These are phyloP conservation scores for Fusarium verrucosum DNA, from an alignment of 2,329 filamentous ascomycete species.

Conservation along the genomic window DNA sequence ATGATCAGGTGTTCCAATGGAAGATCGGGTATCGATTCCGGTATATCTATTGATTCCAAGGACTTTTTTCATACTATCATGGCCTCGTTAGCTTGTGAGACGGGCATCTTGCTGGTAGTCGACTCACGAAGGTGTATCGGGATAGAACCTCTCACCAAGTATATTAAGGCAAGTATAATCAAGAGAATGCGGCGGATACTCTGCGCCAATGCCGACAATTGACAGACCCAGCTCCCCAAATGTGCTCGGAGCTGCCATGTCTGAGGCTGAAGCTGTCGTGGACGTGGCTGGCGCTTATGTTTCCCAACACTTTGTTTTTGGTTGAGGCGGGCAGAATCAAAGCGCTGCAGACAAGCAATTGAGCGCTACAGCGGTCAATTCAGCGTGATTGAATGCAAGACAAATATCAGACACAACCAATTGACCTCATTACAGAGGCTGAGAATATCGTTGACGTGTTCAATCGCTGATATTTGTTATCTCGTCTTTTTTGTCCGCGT, in stretches of 20 bases:
- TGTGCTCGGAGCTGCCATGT: conserved; percentile 55
- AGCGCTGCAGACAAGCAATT: not conserved
- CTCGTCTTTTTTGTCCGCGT: conserved; percentile 10
- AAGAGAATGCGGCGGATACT: conserved; percentile 68
- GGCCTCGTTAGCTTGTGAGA: not conserved
- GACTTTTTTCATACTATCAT: conserved; percentile 67
- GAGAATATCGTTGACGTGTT: conserved; percentile 23
- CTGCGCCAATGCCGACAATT: conserved; percentile 66
- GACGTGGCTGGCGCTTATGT: conserved; percentile 10
- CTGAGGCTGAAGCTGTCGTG: conserved; percentile 6
- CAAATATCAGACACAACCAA: conserved; percentile 1
- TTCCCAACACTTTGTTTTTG: conserved; percentile 28
- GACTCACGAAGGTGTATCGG: conserved; percentile 66
- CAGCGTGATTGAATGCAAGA: not conserved
- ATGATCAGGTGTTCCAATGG: conserved; percentile 68
- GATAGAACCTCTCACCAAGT: conserved; percentile 66
- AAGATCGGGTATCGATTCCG: conserved; percentile 70
- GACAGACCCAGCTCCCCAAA: conserved; percentile 66
- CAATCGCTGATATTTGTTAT: conserved; percentile 14
- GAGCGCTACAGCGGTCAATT: not conserved
- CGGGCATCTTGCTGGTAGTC: not conserved
- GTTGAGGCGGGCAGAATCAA: conserved; percentile 8
- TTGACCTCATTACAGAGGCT: conserved; percentile 3
- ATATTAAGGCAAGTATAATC: conserved; percentile 60
- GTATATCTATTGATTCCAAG: conserved; percentile 71